Conservation (phyloP, 768 basidiomycete species). For the Mycena pura region DNA sequence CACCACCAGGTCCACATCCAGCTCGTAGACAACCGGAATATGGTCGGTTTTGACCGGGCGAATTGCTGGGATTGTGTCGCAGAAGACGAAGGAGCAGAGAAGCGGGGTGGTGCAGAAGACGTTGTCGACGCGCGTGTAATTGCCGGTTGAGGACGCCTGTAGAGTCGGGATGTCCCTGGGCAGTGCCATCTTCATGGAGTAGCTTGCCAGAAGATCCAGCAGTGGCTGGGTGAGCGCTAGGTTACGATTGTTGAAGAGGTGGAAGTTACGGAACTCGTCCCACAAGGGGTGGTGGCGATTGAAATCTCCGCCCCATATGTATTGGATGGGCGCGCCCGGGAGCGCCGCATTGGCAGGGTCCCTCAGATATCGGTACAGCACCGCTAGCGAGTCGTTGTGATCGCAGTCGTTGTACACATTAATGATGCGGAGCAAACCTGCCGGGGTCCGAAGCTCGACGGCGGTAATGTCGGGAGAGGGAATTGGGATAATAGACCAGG, state of each 20-base stretch:
- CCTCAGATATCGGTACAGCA: not conserved
- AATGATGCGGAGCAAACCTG: conserved; percentile 29
- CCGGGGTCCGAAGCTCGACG: conserved; percentile 29
- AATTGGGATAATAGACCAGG: conserved; percentile 6
- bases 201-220: conserved; percentile 29
- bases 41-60: conserved; percentile 45
- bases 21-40: conserved; percentile 40
- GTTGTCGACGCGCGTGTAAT: conserved; percentile 50
- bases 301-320: conserved; percentile 47
- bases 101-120: conserved; percentile 40
- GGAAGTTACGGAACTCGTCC: conserved; percentile 40
- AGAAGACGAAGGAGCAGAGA: conserved; percentile 30
- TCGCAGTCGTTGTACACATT: conserved; percentile 36
- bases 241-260: conserved; percentile 41
- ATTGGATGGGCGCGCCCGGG: not conserved
- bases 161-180: conserved; percentile 44
- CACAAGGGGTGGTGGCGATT: conserved; percentile 49
- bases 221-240: conserved; percentile 32
- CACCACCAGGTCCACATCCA: conserved; percentile 29
- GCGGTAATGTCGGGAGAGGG: conserved; percentile 27
- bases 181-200: conserved; percentile 43
- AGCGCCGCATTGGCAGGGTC: not conserved
- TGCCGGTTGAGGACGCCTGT: conserved; percentile 32
- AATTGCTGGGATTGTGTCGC: conserved; percentile 27
- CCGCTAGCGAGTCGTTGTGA: conserved; percentile 5